Base-by-base conservation (phyloP, 305 asterid genomes). In the Striga hermonthica region DNA sequence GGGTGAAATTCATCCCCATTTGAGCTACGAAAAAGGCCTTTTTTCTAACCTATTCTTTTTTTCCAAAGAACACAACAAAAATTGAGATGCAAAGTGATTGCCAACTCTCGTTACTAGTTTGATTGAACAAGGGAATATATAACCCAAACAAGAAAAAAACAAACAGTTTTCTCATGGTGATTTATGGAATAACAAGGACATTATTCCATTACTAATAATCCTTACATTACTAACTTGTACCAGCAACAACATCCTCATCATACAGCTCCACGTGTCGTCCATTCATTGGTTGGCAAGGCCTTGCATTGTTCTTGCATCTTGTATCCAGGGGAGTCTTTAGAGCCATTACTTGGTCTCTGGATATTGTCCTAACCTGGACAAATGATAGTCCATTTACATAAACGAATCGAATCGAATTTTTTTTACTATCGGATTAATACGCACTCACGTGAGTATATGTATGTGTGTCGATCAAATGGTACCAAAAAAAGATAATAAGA, bases 231-330 rank as follows among this genome's bases (percentile, higher is more conserved):
- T n/a, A n/a, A n/a, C n/a, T n/a, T n/a, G n/a, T n/a, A 9, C 11
- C 41, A 41, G 70, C 41, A 47, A 55, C 1, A 4, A 43, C 11
- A 6, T 72, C 73, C 74, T 52, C 78, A 13, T 80, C 76, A 56
- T 75, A 84, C 1, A 82, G 72, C 68, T 87, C 85, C 59, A 87
- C 83, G 16, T 66, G 80, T 55, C 95, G 77, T n/a, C 87, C 89
- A 35, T 88, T 82, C 14, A 80, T 38, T 75, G 84, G 82, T 64
- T 88, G 95, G 16, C 79, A 75, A 4, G 95, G 89, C 65, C 95
- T 77, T 6, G 92, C 81, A 43, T 88, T 88, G 64, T 71, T 71
- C 87, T 88, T 85, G 86, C 89, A 83, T 41, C 76, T 64, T 59
- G 64, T 52, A 15, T 71, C 85, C 72, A 88, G 64, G 3, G 90